phyloP scores from a whole-genome alignment of 2,329 filamentous ascomycete genomes.

The Rhytidhysteron rufulum region DNA sequence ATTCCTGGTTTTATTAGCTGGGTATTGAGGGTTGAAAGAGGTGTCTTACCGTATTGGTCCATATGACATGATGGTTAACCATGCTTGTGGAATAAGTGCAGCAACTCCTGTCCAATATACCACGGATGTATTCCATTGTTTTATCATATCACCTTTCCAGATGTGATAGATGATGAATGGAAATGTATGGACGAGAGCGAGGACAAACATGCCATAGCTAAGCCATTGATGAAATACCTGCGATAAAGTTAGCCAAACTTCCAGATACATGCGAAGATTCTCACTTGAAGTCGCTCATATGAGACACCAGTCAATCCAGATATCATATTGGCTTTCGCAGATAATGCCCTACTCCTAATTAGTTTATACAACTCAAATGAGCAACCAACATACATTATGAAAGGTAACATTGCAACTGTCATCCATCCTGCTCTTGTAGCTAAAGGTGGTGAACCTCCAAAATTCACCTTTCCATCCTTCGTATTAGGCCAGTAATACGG shows the following conservation, averaged over 20 bases:
- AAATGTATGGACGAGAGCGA: conserved; percentile 57
- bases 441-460: conserved; percentile 21
- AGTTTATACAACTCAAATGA: too few species aligned
- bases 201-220: conserved; percentile 49
- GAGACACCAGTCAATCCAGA: conserved; percentile 52
- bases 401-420: conserved; percentile 25
- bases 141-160: conserved; percentile 46
- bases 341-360: conserved; percentile 40
- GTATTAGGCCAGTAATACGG: conserved; percentile 12
- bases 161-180: conserved; percentile 56
- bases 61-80: conserved; percentile 54
- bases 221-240: conserved; percentile 25
- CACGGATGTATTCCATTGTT: conserved; percentile 42
- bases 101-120: conserved; percentile 56
- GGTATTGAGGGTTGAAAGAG: not conserved
- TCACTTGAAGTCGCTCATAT: conserved; percentile 55
- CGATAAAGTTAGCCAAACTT: not conserved
- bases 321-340: conserved; percentile 56
- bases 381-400: conserved; percentile 18
- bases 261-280: not conserved
- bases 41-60: conserved; percentile 45
- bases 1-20: conserved; percentile 34
- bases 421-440: conserved; percentile 26
- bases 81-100: conserved; percentile 51
- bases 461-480: conserved; percentile 3